Evolutionary conservation across 2,329 filamentous ascomycete genomes (phyloP).

Genomic region (Dryadomyces quercivorus): DNA sequence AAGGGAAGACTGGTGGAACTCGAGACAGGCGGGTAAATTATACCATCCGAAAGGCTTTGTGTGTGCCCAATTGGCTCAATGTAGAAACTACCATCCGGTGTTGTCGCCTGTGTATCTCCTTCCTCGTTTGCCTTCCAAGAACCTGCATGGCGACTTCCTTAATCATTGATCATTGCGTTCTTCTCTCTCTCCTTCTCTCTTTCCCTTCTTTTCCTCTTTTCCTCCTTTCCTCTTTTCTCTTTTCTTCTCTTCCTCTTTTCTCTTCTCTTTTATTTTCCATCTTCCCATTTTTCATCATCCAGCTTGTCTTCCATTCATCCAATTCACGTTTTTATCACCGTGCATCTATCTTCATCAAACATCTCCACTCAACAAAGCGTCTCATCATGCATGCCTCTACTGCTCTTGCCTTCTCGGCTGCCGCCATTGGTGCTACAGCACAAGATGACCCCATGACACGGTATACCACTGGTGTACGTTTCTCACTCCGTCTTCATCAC

Average conservation of each 20-base stretch:
- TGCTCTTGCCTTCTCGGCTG: conserved; percentile 2
- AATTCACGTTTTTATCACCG: neutral
- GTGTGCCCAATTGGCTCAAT: neutral
- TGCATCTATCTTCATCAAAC: neutral
- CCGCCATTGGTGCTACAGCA: conserved; percentile 2
- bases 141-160: neutral
- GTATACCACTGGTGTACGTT: conserved; percentile 4
- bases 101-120: neutral
- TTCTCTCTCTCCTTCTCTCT: neutral
- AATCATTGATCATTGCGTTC: neutral
- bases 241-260: neutral
- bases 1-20: too few relatives aligned
- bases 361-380: neutral
- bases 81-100: neutral
- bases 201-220: neutral
- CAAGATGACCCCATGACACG: neutral
- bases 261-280: neutral
- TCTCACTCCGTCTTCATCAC: neutral
- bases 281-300: too few relatives aligned
- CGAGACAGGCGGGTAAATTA: neutral
- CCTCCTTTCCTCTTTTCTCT: too few relatives aligned
- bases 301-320: neutral
- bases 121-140: neutral
- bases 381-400: conserved; percentile 8
- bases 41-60: neutral